These are phyloP conservation scores for Umbilicus rupestris DNA, from an alignment of 164 flowering plant genomes.

Conservation along the genomic window DNA sequence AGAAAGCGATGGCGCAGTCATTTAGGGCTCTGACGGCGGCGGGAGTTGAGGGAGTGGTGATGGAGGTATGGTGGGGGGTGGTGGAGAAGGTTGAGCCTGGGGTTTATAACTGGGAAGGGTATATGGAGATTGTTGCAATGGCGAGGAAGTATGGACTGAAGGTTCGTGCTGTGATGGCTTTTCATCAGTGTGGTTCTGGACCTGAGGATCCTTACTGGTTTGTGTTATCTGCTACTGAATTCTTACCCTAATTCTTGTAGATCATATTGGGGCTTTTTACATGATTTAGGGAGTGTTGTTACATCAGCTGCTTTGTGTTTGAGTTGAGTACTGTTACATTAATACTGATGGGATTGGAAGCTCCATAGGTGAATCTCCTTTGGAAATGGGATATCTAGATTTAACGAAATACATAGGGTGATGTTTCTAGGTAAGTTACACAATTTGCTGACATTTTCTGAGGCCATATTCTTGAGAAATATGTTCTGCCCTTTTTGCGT, in stretches of 20 bases:
- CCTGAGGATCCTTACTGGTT: slow-evolving; percentile 46
- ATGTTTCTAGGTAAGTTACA: too few relatives aligned
- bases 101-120: slow-evolving; percentile 56
- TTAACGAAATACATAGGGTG: too few relatives aligned
- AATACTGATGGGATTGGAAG: too few relatives aligned
- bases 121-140: slow-evolving; percentile 39
- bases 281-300: too few relatives aligned
- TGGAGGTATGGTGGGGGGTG: slow-evolving; percentile 81
- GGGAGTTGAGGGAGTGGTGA: slow-evolving; percentile 61
- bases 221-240: slow-evolving; percentile 10
- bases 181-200: slow-evolving; percentile 48
- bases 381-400: too few relatives aligned
- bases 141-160: slow-evolving; percentile 41
- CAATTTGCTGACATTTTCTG: too few relatives aligned
- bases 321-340: too few relatives aligned
- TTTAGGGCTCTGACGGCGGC: slow-evolving; percentile 38
- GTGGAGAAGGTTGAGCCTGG: slow-evolving; percentile 53
- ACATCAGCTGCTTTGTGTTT: too few relatives aligned
- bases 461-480: too few relatives aligned
- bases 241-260: background rate
- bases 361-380: too few relatives aligned
- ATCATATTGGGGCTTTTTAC: too few relatives aligned
- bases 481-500: too few relatives aligned
- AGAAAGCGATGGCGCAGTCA: slow-evolving; percentile 32
- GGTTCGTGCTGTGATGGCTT: slow-evolving; percentile 58